A percentile compares a stretch with the other conserved stretches of the same genome.
phyloP scores from a whole-genome alignment of 1,284 basidiomycete species.

The Ustilago xerochloae region DNA sequence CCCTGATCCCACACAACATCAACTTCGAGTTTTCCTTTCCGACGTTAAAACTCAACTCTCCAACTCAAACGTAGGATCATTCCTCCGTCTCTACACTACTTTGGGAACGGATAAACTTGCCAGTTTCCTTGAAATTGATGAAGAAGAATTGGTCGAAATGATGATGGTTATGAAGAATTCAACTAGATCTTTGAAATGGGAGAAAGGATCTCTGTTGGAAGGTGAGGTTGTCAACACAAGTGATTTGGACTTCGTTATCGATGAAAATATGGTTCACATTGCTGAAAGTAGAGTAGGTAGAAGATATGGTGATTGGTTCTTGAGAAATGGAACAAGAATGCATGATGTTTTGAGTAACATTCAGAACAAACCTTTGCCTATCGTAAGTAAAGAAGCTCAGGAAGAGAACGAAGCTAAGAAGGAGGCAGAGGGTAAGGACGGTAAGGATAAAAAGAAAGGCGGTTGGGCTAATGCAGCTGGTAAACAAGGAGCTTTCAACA shows the following conservation, averaged over 20 bases:
- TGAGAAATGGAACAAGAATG: constrained; percentile 72
- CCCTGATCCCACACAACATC: constrained; percentile 83
- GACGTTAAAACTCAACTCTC: constrained; percentile 81
- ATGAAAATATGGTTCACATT: constrained; percentile 94
- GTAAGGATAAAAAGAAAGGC: constrained; percentile 12
- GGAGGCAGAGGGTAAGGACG: background rate
- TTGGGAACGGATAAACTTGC: constrained; percentile 91
- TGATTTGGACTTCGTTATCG: constrained; percentile 94
- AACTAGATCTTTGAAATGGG: constrained; percentile 75
- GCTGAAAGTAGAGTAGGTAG: constrained; percentile 91
- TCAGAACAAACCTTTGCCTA: constrained; percentile 57
- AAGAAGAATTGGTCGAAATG: constrained; percentile 94
- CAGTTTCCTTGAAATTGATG: constrained; percentile 83
- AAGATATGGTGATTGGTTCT: constrained; percentile 95
- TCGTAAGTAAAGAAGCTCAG: constrained; percentile 37
- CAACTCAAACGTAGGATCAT: constrained; percentile 86
- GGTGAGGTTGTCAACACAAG: constrained; percentile 88
- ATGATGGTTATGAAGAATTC: constrained; percentile 96
- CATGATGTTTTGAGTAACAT: constrained; percentile 56
- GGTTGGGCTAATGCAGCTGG: constrained; percentile 7
- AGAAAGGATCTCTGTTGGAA: constrained; percentile 77
- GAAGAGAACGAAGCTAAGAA: constrained; percentile 23
- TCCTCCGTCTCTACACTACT: constrained; percentile 94
- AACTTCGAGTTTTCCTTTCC: constrained; percentile 83
- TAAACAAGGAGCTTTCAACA: background rate